Conservation (phyloP, 352 stramenopile species). For the Pilasporangium apinafurcum region DNA sequence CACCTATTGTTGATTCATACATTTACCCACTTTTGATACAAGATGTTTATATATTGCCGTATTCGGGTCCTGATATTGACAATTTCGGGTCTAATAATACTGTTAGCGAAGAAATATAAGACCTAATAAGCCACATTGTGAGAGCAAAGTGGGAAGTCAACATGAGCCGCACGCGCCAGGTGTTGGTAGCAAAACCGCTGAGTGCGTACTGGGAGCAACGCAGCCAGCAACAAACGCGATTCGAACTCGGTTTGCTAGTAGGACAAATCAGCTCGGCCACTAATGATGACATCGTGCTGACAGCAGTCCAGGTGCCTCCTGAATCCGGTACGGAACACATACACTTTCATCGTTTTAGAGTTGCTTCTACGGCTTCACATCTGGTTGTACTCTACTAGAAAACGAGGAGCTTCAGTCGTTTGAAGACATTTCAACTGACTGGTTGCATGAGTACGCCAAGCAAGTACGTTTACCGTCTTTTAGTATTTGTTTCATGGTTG, state of each 20-base stretch:
- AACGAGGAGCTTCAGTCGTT: slow-evolving; percentile 23
- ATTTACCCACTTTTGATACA: no score
- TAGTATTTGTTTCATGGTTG: background rate
- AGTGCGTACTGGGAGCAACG: slow-evolving; percentile 13
- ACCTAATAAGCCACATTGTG: no score
- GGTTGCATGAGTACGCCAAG: slow-evolving; percentile 54
- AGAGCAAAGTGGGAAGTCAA: no score
- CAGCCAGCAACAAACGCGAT: slow-evolving; percentile 12
- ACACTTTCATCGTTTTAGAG: no score
- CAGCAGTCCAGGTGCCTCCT: slow-evolving; percentile 37
- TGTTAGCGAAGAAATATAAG: no score
- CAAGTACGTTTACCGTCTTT: slow-evolving; percentile 13
- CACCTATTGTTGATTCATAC: no score
- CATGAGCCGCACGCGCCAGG: slow-evolving; percentile 21
- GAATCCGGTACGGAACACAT: slow-evolving; percentile 19
- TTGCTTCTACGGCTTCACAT: background rate
- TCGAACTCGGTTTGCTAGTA: slow-evolving; percentile 57
- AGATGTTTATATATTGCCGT: no score
- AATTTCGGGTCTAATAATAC: no score
- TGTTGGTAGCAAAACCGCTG: slow-evolving; percentile 21
- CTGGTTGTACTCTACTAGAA: slow-evolving; percentile 5
- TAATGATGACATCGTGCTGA: slow-evolving; percentile 46
- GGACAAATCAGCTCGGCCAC: slow-evolving; percentile 31
- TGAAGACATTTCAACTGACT: slow-evolving; percentile 53
- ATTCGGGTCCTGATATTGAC: no score